Base-by-base conservation (phyloP, 129 eudicot species). In the Scalesia atractyloides region DNA sequence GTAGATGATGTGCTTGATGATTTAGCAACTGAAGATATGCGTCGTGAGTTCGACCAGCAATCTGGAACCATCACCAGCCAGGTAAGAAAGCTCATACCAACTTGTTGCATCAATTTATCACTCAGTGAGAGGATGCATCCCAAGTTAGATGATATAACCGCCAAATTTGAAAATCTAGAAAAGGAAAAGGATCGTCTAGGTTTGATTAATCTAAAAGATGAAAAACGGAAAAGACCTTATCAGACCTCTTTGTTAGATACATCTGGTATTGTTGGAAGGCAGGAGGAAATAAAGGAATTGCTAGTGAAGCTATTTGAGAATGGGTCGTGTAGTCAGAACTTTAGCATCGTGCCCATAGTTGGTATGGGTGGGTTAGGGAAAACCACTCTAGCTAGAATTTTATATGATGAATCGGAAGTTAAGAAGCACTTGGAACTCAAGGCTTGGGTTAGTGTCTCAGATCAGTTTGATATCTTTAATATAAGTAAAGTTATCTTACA, bases 111-210 rank as follows among this genome's bases (percentile, higher is more conserved):
- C 12, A 37, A 24, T 58, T n/a, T 26, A 0, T 14, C n/a, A 26
- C 70, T n/a, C 22, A 56, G 79, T 53, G 2, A 44, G 7, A 61
- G 37, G 18, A 36, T 81, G 61, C 59, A 30, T 59, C 60, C 80
- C 62, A 84, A 52, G 68, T 59, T 77, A 7, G 47, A 74, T 24
- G 30, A 33, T 37, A 70, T 81, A 60, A 46, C 65, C 1, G 20
- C 26, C 13, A 24, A 24, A 24, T 24, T 24, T 24, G 30, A 24
- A 24, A 3, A 24, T 24, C 30, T 24, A 24, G 30, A 24, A 24
- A 24, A 24, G 30, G 30, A 24, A 3, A 24, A 24, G 30, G 30
- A 24, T 24, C 30, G 2, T 43, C 16, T 41, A 15, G 51, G 49
- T 20, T 65, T 64, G 69, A 39, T 24, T 24, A 24, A 0, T 9